Evolutionary conservation across 2,329 filamentous ascomycete species (phyloP), one percentile per base, ranked within the genome.

Genomic region (Colletotrichum chlorophyti): DNA sequence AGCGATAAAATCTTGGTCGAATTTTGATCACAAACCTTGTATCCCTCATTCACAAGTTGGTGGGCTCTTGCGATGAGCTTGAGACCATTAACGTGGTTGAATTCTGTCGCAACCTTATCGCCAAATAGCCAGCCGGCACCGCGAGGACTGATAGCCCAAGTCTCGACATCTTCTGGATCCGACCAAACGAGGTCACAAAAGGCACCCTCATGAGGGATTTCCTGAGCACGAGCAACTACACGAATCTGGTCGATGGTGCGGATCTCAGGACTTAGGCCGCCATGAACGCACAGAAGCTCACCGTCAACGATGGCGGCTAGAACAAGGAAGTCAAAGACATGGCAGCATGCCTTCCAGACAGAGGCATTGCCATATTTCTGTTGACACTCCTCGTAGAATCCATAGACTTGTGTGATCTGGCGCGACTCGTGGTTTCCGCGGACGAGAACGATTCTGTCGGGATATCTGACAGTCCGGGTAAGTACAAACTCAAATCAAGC

Each of bases 311-410:
- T 96, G 62, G 97, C 96, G 53, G 92, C 95, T 19, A 99, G 83
- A 3, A 96, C 97, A 26, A 99, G 85, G 74, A 97, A 99, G 74
- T 99, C 95, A 74, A 99, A 99, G 77, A 99, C 97, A 73, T 99
- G 95, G 63, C 95, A 99, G 75, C 97, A 99, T 58, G 97, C 95
- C 75, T 99, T 96, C 95, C 95, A 99, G n/a, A 99, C 95, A 45
- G 96, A 97, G 11, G 95, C 93, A 70, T 97, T 98, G 70, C 95
- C 95, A 73, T 99, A 99, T 76, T 99, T 99, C 68, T 95, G 90
- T 53, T 93, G 93, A 75, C 95, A 99, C 74, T 99, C 95, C 60
- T 96, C 97, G 76, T 99, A 99, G 76, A 99, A 99, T 51, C 95
- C 95, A 74, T 99, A 99, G 19, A 96, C 97, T 70, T 99, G 95